Conservation (phyloP, 1,284 basidiomycete species). For the Coriolopsis trogii region DNA sequence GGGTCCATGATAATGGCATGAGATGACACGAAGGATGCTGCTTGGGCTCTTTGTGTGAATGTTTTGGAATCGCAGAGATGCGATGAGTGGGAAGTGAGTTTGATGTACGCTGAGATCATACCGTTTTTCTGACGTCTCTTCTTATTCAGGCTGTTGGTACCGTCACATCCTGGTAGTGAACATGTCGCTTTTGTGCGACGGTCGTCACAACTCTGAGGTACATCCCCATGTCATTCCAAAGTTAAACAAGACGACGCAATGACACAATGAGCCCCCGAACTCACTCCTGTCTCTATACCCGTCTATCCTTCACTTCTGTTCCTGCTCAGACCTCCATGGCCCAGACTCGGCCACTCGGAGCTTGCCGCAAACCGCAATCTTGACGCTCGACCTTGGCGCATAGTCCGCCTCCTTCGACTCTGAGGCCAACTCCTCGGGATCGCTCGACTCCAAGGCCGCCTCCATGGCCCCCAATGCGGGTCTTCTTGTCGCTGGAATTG, state of each 20-base stretch:
- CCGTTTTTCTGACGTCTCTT: too few relatives aligned
- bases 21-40: background rate
- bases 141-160: too few relatives aligned
- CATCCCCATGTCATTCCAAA: too few relatives aligned
- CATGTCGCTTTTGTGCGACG: too few relatives aligned
- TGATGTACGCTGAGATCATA: too few relatives aligned
- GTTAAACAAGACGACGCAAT: too few relatives aligned
- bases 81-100: background rate
- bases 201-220: too few relatives aligned
- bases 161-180: too few relatives aligned
- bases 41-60: background rate
- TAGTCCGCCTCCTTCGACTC: background rate
- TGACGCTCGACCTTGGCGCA: conserved; percentile 2
- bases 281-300: too few relatives aligned
- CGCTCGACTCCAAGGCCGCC: background rate
- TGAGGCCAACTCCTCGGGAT: too few relatives aligned
- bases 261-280: too few relatives aligned
- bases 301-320: background rate
- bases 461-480: too few relatives aligned
- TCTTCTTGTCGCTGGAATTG: background rate
- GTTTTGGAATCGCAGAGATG: background rate
- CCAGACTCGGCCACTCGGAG: background rate
- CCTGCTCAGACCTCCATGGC: background rate
- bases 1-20: conserved; percentile 3
- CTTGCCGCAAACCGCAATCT: background rate